phyloP scores from a whole-genome alignment of 768 basidiomycete genomes.

The Collybiopsis luxurians region DNA sequence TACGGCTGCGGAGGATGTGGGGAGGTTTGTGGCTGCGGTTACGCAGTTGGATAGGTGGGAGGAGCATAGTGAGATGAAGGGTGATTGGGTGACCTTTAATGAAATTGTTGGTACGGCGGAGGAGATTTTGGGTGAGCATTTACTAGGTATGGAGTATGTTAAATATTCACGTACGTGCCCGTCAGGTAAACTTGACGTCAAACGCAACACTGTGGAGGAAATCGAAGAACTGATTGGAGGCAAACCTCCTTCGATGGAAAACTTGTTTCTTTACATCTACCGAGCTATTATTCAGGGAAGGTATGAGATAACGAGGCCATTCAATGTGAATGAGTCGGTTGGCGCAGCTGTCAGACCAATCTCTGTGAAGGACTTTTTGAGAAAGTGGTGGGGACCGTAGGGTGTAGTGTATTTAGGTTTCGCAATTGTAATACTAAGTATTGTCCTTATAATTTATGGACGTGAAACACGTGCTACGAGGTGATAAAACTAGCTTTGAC shows the following conservation, averaged over 20 bases:
- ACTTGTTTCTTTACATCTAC: background rate
- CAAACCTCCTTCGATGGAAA: background rate
- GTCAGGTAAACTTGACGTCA: background rate
- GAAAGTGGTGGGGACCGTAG: background rate
- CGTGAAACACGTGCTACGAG: too few relatives aligned
- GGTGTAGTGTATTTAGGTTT: background rate
- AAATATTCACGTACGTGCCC: too few relatives aligned
- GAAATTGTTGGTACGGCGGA: background rate
- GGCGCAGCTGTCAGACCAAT: background rate
- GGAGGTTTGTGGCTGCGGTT: background rate
- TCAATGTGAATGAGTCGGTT: background rate
- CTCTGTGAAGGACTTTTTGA: background rate
- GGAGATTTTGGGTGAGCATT: background rate
- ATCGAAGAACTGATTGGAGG: background rate
- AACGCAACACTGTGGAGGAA: background rate
- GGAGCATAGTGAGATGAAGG: constrained; percentile 1
- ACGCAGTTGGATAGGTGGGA: background rate
- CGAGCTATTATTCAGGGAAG: background rate
- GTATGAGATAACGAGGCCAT: background rate
- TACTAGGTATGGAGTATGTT: too few relatives aligned
- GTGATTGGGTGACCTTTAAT: background rate
- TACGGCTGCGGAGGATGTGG: constrained; percentile 1
- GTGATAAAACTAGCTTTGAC: too few relatives aligned
- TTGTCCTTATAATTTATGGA: background rate
- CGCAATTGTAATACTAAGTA: background rate